Percentiles rank a stretch among this genome's conserved stretches.
Conservation (phyloP, 176 grass and related monocot genomes). For the Secale cereale region DNA sequence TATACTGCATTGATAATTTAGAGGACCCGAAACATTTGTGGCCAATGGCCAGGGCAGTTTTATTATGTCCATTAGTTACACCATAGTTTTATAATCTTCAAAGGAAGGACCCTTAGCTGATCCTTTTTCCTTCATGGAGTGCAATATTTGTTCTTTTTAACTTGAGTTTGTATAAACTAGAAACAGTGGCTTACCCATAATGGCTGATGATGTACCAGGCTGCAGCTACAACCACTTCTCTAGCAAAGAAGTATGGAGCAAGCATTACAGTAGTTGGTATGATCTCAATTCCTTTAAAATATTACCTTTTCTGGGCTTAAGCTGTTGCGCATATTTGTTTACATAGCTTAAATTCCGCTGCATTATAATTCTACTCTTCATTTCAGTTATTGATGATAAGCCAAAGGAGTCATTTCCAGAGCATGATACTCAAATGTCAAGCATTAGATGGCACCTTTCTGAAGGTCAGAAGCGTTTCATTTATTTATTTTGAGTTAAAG, state of each 20-base stretch:
- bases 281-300: not conserved
- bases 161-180: not conserved
- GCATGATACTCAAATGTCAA: slow-evolving; percentile 90
- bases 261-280: slow-evolving; percentile 95
- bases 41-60: not conserved
- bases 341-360: not conserved
- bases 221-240: slow-evolving; percentile 78
- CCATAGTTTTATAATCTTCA: not conserved
- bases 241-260: slow-evolving; percentile 97
- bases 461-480: slow-evolving; percentile 55
- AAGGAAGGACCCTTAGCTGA: not conserved
- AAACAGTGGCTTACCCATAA: slow-evolving; percentile 11
- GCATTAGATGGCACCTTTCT: slow-evolving; percentile 95
- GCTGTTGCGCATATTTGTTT: not conserved
- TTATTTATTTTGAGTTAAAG: not conserved
- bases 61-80: not conserved
- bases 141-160: not conserved
- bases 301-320: not conserved
- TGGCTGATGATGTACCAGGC: slow-evolving; percentile 49
- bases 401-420: slow-evolving; percentile 82
- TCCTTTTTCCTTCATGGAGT: slow-evolving; percentile 1
- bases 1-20: not conserved
- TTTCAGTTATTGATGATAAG: slow-evolving; percentile 93
- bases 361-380: slow-evolving; percentile 6
- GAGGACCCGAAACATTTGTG: not conserved